Evolutionary conservation across 2,329 filamentous ascomycete genomes (phyloP), one percentile per base, ranked within the genome.

Genomic region (Botrytis fragariae): DNA sequence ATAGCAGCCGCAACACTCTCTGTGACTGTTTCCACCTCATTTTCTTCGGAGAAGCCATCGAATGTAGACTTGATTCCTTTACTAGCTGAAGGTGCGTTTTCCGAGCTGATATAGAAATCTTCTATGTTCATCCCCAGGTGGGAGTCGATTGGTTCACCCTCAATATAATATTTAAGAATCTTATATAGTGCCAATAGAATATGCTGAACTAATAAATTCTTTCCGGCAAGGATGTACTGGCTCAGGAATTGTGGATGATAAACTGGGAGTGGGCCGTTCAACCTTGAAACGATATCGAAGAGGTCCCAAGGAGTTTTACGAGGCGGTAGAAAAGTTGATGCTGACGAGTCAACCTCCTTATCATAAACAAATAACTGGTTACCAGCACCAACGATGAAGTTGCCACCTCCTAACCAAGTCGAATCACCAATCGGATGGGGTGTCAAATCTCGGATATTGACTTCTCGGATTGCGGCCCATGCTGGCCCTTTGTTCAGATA

Each of bases 231-330:
- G 54, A 97, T 93, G 78, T 93, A 95, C 81, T 98, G 93, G 70
- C 93, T 92, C 39, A 98, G 83, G 74, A 97, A 93, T 79, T 97
- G 94, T 0, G 96, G 96, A 79, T 99, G 95, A 78, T 97, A 99
- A 3, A 97, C 87, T 0, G 96, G 94, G 10, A 98, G 84, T 3
- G 95, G 92, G 0, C 94, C 93, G 79, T 98, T 98, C 67, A 98
- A 86, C 74, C 93, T 87, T 77, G 93, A 92, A 18, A 97, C 93
- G 14, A 94, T 88, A 57, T 95, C 90, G 77, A 97, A 97, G 7
- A 97, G 84, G 79, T 96, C 91, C 78, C 74, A 80, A 65, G 71
- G 74, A 32, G 72, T 72, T 64, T 78, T 80, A 29, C 76, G 75
- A 57, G 45, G 74, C 42, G 78, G 75, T 60, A 80, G 74, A 25